These are phyloP conservation scores for Boletus rufocinnamomeus DNA, from an alignment of 768 basidiomycete genomes.

Conservation along the genomic window DNA sequence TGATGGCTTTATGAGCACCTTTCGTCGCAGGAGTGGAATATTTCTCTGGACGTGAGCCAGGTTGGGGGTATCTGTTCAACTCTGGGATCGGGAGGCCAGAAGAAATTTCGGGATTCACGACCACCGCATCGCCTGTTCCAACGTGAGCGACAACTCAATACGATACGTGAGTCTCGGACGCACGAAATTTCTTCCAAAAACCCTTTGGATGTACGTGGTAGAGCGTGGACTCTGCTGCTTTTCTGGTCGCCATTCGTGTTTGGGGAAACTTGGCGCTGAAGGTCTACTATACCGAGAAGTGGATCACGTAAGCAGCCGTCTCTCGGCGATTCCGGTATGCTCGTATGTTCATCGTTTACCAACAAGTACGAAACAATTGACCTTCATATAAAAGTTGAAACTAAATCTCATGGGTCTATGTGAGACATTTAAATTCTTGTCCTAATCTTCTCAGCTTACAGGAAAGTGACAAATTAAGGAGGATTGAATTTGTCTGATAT, in stretches of 20 bases:
- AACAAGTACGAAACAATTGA: neutral
- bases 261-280: slow-evolving; percentile 2
- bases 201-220: slow-evolving; percentile 90
- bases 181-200: slow-evolving; percentile 97
- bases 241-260: slow-evolving; percentile 67
- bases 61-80: slow-evolving; percentile 79
- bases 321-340: neutral
- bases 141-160: slow-evolving; percentile 5
- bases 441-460: neutral
- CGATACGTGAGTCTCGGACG: slow-evolving; percentile 32
- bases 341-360: neutral
- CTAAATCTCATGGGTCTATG: neutral
- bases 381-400: neutral
- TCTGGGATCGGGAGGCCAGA: slow-evolving; percentile 79
- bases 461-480: neutral
- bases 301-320: slow-evolving; percentile 21
- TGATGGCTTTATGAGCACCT: slow-evolving; percentile 46
- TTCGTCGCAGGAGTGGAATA: slow-evolving; percentile 89
- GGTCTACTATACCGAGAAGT: neutral
- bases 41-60: slow-evolving; percentile 83
- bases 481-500: slow-evolving; percentile 1
- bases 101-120: slow-evolving; percentile 89
- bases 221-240: slow-evolving; percentile 82
- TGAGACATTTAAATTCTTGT: neutral
- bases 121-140: slow-evolving; percentile 72